Evolutionary conservation across 345 rosid species (phyloP).

Genomic region (Camelina laxa): DNA sequence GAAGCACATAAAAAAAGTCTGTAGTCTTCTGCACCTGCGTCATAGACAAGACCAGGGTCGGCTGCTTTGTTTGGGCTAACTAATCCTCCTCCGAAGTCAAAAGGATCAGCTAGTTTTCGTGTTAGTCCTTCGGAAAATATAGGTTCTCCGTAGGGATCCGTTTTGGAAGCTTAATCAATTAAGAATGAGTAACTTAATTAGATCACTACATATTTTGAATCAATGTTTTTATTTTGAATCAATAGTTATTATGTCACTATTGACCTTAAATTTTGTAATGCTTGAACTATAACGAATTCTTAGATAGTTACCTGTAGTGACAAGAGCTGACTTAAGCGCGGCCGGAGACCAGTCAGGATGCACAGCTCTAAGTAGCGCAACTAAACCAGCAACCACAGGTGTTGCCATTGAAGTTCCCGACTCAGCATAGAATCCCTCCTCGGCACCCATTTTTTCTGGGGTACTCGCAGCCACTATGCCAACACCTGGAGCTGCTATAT

Average conservation of each 20-base stretch:
- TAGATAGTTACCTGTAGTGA: constrained; percentile 50
- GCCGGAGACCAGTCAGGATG: constrained; percentile 57
- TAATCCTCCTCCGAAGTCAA: constrained; percentile 62
- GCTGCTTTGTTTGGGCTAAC: constrained; percentile 57
- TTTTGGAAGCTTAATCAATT: constrained; percentile 30
- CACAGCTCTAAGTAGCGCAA: constrained; percentile 46
- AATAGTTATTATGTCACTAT: neutral
- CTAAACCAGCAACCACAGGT: constrained; percentile 48
- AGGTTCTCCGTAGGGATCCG: constrained; percentile 43
- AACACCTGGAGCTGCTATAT: constrained; percentile 52
- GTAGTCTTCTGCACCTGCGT: constrained; percentile 52
- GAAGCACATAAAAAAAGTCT: constrained; percentile 52
- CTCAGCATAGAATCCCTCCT: constrained; percentile 17
- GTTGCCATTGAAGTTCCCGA: constrained; percentile 56
- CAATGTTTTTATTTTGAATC: neutral
- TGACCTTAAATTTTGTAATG: neutral
- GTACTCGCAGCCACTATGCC: constrained; percentile 45
- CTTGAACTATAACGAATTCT: neutral
- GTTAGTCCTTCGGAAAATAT: constrained; percentile 49
- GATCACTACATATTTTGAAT: neutral
- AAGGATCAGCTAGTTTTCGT: constrained; percentile 48
- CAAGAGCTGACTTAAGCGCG: constrained; percentile 50
- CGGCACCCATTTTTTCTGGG: constrained; percentile 7
- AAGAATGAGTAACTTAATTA: neutral
- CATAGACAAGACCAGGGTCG: constrained; percentile 64